Conservation (phyloP, 2,329 filamentous ascomycete species). For the Pseudocercospora crystallina region DNA sequence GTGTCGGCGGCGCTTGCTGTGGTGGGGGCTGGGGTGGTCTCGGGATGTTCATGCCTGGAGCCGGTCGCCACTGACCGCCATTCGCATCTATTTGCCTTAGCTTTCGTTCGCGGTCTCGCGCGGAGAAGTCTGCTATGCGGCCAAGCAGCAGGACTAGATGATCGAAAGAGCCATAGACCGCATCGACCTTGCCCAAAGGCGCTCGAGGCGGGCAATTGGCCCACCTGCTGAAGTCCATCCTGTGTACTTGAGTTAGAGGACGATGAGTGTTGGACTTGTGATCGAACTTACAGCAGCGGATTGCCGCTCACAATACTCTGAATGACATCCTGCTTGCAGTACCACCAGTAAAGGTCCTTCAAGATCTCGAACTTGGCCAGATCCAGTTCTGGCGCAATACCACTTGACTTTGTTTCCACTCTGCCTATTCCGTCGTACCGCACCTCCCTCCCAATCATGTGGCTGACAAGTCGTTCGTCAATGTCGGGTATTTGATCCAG, state of each 20-base stretch:
- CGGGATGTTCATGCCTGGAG: constrained; percentile 48
- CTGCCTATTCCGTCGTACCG: constrained; percentile 60
- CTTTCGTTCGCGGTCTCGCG: constrained; percentile 76
- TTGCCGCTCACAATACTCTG: constrained; percentile 88
- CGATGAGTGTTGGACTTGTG: neutral
- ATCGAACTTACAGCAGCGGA: constrained; percentile 69
- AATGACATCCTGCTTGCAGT: constrained; percentile 88
- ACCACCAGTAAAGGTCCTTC: constrained; percentile 93
- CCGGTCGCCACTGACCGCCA: constrained; percentile 57
- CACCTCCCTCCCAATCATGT: constrained; percentile 57
- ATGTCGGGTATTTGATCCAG: constrained; percentile 46
- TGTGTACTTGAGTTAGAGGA: constrained; percentile 36
- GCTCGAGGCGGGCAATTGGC: constrained; percentile 84
- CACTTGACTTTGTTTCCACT: constrained; percentile 41
- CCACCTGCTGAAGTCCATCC: constrained; percentile 78
- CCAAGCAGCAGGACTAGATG: constrained; percentile 80
- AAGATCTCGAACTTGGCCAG: constrained; percentile 77
- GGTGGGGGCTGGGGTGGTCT: constrained; percentile 32
- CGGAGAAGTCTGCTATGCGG: constrained; percentile 74
- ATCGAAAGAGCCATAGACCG: constrained; percentile 85
- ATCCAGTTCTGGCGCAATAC: constrained; percentile 50
- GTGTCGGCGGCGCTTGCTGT: constrained; percentile 16
- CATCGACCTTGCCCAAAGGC: constrained; percentile 72
- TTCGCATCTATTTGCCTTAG: constrained; percentile 63
- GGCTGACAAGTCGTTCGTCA: constrained; percentile 58